Percentiles rank a stretch among this genome's conserved stretches.
These are phyloP conservation scores for Cicer cuneatum DNA, from an alignment of 306 rosid species.

Conservation along the genomic window DNA sequence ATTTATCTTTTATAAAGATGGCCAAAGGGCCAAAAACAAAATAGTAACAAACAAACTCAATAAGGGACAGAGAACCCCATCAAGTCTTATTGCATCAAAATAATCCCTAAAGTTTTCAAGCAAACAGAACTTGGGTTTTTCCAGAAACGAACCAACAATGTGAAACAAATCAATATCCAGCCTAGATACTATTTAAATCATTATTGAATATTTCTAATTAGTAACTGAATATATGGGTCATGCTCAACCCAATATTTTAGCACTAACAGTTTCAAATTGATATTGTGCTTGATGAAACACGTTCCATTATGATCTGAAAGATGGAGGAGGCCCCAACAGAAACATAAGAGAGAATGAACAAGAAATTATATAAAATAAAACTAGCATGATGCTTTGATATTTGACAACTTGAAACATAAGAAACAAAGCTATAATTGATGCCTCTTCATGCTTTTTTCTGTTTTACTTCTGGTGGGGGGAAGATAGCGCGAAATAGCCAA, in stretches of 20 bases:
- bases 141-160: not conserved
- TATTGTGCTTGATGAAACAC: not conserved
- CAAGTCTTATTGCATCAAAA: too few species aligned
- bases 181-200: not conserved
- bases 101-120: not conserved
- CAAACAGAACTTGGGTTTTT: not conserved
- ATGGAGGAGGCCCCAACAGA: not conserved
- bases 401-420: constrained; percentile 2
- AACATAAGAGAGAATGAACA: constrained; percentile 9
- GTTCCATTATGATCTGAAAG: constrained; percentile 25
- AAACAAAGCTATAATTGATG: constrained; percentile 6
- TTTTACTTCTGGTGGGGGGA: constrained; percentile 54
- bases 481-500: constrained; percentile 70
- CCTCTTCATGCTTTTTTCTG: constrained; percentile 66
- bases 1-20: too few species aligned
- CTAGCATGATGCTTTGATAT: constrained; percentile 6
- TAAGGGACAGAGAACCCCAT: too few species aligned
- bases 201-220: not conserved
- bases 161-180: constrained; percentile 19
- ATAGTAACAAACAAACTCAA: too few species aligned
- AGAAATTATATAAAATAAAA: constrained; percentile 3
- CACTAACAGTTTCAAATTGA: constrained; percentile 8
- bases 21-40: too few species aligned
- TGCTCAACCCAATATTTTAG: not conserved
- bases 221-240: not conserved